Evolutionary conservation across 176 grass and related monocot species (phyloP).

Genomic region (Musa schizocarpa): DNA sequence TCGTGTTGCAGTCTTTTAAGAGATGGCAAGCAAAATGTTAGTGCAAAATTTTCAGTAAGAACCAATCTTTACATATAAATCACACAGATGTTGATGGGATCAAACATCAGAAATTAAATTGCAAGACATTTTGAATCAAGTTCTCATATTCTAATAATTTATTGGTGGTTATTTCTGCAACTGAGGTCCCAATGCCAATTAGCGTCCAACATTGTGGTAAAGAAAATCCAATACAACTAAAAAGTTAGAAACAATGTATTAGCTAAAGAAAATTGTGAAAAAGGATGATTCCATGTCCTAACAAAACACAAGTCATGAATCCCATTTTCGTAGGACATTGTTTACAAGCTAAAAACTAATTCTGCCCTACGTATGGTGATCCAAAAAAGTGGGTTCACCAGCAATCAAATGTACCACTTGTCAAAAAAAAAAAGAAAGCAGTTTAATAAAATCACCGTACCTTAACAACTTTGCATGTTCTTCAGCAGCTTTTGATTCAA

Average conservation of each 20-base stretch:
- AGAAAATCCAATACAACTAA: background rate
- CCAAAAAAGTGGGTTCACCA: too few species aligned
- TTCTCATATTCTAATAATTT: background rate
- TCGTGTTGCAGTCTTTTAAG: slow-evolving; percentile 66
- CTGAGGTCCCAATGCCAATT: background rate
- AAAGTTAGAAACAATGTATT: background rate
- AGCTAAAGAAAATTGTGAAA: background rate
- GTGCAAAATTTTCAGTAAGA: background rate
- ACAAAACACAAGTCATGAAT: background rate
- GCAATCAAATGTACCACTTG: too few species aligned
- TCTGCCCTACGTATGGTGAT: background rate
- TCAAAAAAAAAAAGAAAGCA: background rate
- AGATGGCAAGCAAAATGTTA: slow-evolving; percentile 17
- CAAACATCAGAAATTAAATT: background rate
- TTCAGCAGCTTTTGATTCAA: slow-evolving; percentile 83
- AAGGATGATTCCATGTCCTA: background rate
- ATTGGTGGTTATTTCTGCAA: background rate
- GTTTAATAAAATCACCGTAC: slow-evolving; percentile 18
- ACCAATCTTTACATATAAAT: background rate
- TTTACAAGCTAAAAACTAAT: background rate
- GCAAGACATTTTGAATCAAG: background rate
- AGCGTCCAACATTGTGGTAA: background rate
- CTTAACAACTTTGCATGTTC: slow-evolving; percentile 88
- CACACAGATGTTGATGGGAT: background rate
- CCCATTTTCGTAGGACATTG: background rate